Conservation (phyloP, 306 rosid species). For the Vigna reflexopilosa region DNA sequence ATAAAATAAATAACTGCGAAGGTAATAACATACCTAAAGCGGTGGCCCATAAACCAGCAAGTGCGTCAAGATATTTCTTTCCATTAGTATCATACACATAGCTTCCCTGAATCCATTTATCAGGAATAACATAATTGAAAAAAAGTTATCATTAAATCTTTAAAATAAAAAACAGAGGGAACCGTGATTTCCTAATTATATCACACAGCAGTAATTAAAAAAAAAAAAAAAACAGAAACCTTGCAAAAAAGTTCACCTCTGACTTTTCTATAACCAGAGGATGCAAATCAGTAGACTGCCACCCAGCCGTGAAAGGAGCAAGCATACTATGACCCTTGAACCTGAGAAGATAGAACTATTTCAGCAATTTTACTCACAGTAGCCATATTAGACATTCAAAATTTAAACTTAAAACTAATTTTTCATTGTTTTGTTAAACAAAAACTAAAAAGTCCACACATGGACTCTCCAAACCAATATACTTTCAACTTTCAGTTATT, state of each 20-base stretch:
- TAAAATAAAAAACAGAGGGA: slow-evolving; percentile 4
- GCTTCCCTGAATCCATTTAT: slow-evolving; percentile 75
- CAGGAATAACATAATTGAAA: slow-evolving; percentile 17
- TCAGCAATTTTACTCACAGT: slow-evolving; percentile 34
- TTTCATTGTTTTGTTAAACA: neutral
- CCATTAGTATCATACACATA: slow-evolving; percentile 86
- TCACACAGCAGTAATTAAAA: neutral
- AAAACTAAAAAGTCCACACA: neutral
- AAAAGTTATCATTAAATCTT: slow-evolving; percentile 7
- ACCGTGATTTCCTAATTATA: neutral
- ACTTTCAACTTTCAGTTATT: neutral
- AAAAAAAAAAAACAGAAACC: slow-evolving; percentile 6
- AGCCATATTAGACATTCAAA: slow-evolving; percentile 4
- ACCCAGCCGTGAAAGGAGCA: slow-evolving; percentile 97
- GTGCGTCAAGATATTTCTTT: slow-evolving; percentile 89
- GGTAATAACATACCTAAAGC: slow-evolving; percentile 57
- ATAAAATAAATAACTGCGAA: slow-evolving; percentile 1
- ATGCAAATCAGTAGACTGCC: slow-evolving; percentile 65
- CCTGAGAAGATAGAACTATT: slow-evolving; percentile 55
- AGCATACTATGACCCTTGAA: slow-evolving; percentile 90
- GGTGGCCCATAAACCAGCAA: slow-evolving; percentile 98
- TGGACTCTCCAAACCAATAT: slow-evolving; percentile 7
- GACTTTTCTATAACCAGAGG: slow-evolving; percentile 88
- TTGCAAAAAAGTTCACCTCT: slow-evolving; percentile 58
- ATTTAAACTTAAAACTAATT: neutral